Evolutionary conservation across 1,284 basidiomycete species (phyloP), one percentile per base, ranked within the genome.

Genomic region (Xerocomus nothofagi): DNA sequence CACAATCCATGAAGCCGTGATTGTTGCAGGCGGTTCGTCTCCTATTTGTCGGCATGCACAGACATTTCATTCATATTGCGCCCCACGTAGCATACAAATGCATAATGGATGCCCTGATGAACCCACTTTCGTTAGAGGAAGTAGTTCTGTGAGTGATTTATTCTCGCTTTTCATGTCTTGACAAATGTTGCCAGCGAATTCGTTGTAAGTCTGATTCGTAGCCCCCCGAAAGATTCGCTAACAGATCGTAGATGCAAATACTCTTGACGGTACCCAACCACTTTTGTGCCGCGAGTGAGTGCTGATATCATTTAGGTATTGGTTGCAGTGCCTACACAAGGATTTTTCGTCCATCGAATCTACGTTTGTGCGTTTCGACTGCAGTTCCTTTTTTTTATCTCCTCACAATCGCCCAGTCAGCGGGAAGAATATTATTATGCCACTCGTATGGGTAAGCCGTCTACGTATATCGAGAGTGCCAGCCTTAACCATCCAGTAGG

Each of bases 261-360:
- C 7, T 56, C 4, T 31, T 40, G 1, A 42, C 14, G 18, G 58
- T 62, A 41, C 11, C 1, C 4, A 0, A n/a, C 15, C 12, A 10
- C 21, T 10, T 32, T 30, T 17, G 15, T 15, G 6, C 10, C 6
- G 5, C 3, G 10, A 26, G 9, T 0, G 6, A 12, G 3, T 26
- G 14, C 18, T 47, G 6, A 51, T 30, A 8, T 12, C 3, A 5
- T n/a, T 9, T 26, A 63, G 60, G 7, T 12, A 0, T 3, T 49
- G 4, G 51, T 49, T 2, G 18, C 51, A 15, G 5, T 51, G 1
- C 20, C 18, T 6, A 15, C 45, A 0, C 51, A 56, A 17, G 47
- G 44, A 5, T 56, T 56, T 43, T 52, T 57, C 12, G 34, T 51
- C 10, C 30, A 60, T 36, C 57, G 57, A 26, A 34, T 62, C 10